Percentiles rank a stretch among this genome's conserved stretches.
Evolutionary conservation across 148 eudicot genomes (phyloP).

Genomic region (Cornus kousa): DNA sequence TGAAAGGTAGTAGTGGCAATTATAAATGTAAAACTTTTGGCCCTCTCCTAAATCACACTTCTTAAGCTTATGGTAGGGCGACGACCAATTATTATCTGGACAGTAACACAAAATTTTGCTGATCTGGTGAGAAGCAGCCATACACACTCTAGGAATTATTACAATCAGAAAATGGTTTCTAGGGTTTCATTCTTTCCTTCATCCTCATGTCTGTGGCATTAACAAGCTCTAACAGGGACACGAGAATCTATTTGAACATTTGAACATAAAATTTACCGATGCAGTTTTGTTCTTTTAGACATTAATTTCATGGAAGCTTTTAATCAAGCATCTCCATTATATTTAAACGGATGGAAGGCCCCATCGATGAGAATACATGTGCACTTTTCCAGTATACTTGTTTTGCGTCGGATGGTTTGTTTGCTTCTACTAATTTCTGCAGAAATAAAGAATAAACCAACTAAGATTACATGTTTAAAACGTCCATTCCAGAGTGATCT

Average conservation of each 20-base stretch:
- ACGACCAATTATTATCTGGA: too few relatives aligned
- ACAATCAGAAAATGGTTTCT: neutral
- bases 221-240: neutral
- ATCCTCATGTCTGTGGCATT: neutral
- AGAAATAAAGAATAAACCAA: neutral
- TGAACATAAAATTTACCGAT: constrained; percentile 27
- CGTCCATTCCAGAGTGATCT: neutral
- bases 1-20: too few relatives aligned
- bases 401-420: constrained; percentile 87
- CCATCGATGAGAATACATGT: constrained; percentile 90
- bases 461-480: neutral
- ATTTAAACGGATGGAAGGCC: constrained; percentile 79
- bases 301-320: constrained; percentile 48
- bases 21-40: too few relatives aligned
- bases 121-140: neutral
- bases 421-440: constrained; percentile 88
- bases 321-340: constrained; percentile 76
- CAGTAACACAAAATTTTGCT: too few relatives aligned
- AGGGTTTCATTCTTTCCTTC: neutral
- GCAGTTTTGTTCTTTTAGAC: constrained; percentile 16
- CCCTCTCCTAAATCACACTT: too few relatives aligned
- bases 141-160: neutral
- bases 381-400: constrained; percentile 98
- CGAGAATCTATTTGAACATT: constrained; percentile 14
- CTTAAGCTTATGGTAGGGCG: too few relatives aligned